Percentiles rank a stretch among this genome's conserved stretches.
phyloP scores from a whole-genome alignment of 1,284 basidiomycete genomes.

The Pseudozyma sp. region DNA sequence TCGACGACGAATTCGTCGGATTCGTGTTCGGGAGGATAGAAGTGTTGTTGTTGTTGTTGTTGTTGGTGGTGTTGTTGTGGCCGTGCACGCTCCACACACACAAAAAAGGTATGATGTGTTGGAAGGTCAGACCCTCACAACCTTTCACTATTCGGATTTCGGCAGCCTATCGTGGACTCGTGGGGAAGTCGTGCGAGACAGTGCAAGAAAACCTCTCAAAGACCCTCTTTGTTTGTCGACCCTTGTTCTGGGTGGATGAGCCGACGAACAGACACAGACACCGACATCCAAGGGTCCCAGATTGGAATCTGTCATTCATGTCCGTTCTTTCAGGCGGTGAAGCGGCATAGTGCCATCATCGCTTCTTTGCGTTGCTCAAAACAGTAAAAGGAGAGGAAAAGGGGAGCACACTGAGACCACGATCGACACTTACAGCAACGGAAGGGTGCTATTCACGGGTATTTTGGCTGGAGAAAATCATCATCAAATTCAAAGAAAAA shows the following conservation, averaged over 20 bases:
- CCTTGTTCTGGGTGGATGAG: neutral
- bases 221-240: neutral
- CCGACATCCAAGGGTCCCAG: neutral
- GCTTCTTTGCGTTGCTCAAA: neutral
- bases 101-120: neutral
- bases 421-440: constrained; percentile 19
- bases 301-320: neutral
- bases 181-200: neutral
- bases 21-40: neutral
- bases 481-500: neutral
- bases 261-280: too few relatives aligned
- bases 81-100: neutral
- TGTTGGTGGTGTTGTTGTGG: neutral
- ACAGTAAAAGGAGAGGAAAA: neutral
- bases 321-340: neutral
- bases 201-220: neutral
- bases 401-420: constrained; percentile 7
- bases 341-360: neutral
- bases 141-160: neutral
- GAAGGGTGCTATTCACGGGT: neutral
- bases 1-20: too few relatives aligned
- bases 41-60: neutral
- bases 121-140: constrained; percentile 6
- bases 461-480: too few relatives aligned
- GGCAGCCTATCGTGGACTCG: neutral